Evolutionary conservation across 192 early-diverging fungal genomes (phyloP), one percentile per base, ranked within the genome.

Genomic region (Geranomyces variabilis): DNA sequence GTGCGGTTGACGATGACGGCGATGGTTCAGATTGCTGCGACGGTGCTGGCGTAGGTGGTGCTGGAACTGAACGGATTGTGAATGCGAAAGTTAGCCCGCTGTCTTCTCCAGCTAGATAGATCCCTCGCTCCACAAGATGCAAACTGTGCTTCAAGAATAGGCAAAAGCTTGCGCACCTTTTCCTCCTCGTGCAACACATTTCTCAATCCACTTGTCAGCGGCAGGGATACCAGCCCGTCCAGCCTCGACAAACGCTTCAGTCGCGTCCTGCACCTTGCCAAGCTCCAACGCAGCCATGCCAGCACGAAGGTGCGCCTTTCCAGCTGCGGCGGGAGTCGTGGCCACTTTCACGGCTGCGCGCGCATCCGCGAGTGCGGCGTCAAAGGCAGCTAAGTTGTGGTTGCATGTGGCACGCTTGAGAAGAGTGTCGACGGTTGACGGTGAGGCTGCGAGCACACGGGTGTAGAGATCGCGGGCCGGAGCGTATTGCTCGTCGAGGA

Each of bases 401-500:
- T 91, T 87, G 5, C 83, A 80, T 30, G 79, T 75, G 31, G 88
- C 85, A 15, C 94, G 81, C 66, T 87, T 89, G 41, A 93, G 71
- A 63, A 88, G 88, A 77, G 85, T 89, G 61, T 91, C 89, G 57
- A 84, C 74, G 48, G 86, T 81, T 1, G 83, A 75, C 48, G 89
- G 83, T 71, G 90, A 85, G 1, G 84, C 64, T 4, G 82, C 75
- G 69, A 93, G 87, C 22, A 90, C 88, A 70, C 89, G 77, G 6
- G 83, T 85, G 76, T 87, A 94, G 34, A 93, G 82, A 8, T 72
- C 70, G 65, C 93, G 80, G 34, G 93, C 90, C 47, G 85, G 81
- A 47, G 89, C 84, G 68, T 86, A 94, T 66, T 92, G 90, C 63
- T 91, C 91, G 61, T 91, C 89, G 73, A 91, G 87, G 72, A 89